Conservation (phyloP, 805 yeast species). For the Barnettozyma vustinii region DNA sequence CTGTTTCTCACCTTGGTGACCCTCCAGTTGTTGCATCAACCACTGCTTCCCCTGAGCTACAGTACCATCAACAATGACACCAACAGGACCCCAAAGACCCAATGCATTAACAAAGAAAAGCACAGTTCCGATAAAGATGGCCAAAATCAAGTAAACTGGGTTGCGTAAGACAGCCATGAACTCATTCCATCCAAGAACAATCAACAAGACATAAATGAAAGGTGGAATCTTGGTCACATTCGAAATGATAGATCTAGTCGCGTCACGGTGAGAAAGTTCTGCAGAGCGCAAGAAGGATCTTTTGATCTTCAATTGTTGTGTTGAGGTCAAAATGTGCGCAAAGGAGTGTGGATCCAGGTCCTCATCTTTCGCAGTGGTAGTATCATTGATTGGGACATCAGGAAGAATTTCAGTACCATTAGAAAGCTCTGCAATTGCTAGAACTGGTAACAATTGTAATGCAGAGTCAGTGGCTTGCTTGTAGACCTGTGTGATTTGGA, state of each 20-base stretch:
- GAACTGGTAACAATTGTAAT: constrained; percentile 48
- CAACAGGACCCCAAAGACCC: constrained; percentile 75
- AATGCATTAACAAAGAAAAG: constrained; percentile 62
- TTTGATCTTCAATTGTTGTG: constrained; percentile 52
- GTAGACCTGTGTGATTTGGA: constrained; percentile 66
- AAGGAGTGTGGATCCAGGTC: constrained; percentile 40
- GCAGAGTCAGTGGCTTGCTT: constrained; percentile 55
- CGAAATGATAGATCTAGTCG: constrained; percentile 79
- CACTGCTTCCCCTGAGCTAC: constrained; percentile 41
- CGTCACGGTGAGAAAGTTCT: constrained; percentile 77
- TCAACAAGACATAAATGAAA: constrained; percentile 67
- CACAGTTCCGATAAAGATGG: constrained; percentile 53
- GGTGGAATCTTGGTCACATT: constrained; percentile 77
- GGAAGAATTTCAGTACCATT: constrained; percentile 58
- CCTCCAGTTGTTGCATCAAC: constrained; percentile 17
- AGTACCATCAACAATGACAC: constrained; percentile 53
- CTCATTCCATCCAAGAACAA: constrained; percentile 93
- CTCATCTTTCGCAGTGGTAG: constrained; percentile 36
- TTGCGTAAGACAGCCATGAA: constrained; percentile 81
- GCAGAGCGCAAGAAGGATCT: constrained; percentile 65
- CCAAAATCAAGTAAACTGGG: constrained; percentile 70
- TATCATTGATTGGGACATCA: constrained; percentile 39
- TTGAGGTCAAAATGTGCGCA: constrained; percentile 50
- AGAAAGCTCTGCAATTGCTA: constrained; percentile 45
- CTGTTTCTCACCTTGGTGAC: not conserved